Base-by-base conservation (phyloP, 495 filamentous ascomycete genomes). In the Lophiostoma macrostomum region DNA sequence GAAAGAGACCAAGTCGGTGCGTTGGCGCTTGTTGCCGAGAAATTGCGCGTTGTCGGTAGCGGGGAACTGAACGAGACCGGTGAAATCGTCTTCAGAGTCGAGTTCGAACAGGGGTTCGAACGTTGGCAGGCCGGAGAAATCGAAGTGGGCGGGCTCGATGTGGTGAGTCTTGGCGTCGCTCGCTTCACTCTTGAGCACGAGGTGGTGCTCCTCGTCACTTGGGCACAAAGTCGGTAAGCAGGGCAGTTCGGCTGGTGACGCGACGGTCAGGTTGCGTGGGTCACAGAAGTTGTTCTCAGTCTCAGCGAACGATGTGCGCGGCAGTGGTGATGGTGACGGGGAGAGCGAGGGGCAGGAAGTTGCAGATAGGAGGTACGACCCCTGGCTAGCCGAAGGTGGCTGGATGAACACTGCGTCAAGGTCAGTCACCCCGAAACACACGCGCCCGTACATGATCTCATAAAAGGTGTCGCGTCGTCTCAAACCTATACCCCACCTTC, bases 31-130 rank as follows among this genome's bases (percentile, higher is more conserved):
- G 60, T 80, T 85, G 62, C 83, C 83, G 42, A 81, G 64, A 65
- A 83, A 85, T 48, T 80, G 71, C 11, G 81, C 72, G 66, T 80
- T 84, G 19, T 60, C 49, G 28, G 49, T 34, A 28, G 80, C 68
- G 48, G 80, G 75, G 59, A 90, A 84, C 50, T 84, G 82, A 52
- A 91, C 84, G 7, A 95, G 76, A 38, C 82, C 81, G 69, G 81
- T 85, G 61, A 94, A 85, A 60, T 95, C 90, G 75, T 93, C 90
- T 29, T 96, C 91, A 0, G 87, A 91, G 69, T 96, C 93, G 42
- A 96, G 79, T 60, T 95, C 91, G 18, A 89, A 91, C 51, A 94
- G 79, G 53, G 88, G 86, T 63, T 94, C 87, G 53, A 96, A 91
- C 29, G 74, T 74, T 1, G 85, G 84, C 23, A 91, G 76, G n/a